Conservation (phyloP, 345 rosid species). For the Citrus trifoliata region DNA sequence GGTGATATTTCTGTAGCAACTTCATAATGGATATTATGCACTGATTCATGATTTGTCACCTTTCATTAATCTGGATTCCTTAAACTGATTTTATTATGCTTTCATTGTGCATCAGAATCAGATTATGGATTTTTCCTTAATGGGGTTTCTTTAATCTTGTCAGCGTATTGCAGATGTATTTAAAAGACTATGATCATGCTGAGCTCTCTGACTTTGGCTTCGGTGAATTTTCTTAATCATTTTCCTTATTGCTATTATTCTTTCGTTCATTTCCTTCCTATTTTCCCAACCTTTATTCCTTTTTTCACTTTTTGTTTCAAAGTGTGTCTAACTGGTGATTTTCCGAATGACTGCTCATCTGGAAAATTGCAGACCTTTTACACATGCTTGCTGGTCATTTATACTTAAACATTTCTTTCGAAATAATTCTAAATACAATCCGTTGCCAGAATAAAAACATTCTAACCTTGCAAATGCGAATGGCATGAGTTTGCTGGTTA, state of each 20-base stretch:
- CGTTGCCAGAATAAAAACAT: not conserved
- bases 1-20: too few species aligned
- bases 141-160: not conserved
- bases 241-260: not conserved
- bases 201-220: conserved; percentile 31
- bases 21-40: too few species aligned
- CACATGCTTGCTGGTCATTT: not conserved
- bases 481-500: not conserved
- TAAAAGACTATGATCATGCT: conserved; percentile 19
- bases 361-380: not conserved
- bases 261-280: not conserved
- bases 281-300: not conserved
- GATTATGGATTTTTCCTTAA: not conserved
- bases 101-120: not conserved
- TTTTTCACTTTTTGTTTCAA: not conserved
- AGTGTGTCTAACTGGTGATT: not conserved
- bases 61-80: not conserved
- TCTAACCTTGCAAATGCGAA: too few species aligned
- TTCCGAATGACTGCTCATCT: not conserved
- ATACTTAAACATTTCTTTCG: not conserved
- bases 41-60: not conserved
- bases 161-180: conserved; percentile 16
- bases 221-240: conserved; percentile 8
- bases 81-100: not conserved
- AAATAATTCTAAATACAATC: not conserved